A percentile compares a stretch with the other conserved stretches of the same genome.
Conservation (phyloP, 768 basidiomycete genomes). For the Termitomyces sp. region DNA sequence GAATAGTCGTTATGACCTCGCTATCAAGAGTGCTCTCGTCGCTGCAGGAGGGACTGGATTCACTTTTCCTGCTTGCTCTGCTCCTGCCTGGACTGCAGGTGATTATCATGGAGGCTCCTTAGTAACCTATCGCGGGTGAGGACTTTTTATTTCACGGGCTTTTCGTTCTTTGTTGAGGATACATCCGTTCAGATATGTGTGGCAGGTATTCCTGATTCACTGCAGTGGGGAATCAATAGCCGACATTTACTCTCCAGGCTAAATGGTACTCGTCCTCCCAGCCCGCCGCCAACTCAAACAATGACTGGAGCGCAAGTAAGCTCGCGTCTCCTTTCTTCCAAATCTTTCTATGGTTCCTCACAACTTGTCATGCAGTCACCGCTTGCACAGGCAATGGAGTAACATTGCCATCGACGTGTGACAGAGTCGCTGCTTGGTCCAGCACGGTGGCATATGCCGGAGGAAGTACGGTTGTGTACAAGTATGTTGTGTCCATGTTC, state of each 20-base stretch:
- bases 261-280: slow-evolving; percentile 51
- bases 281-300: slow-evolving; percentile 41
- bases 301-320: slow-evolving; percentile 65
- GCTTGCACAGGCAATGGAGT: slow-evolving; percentile 37
- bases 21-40: slow-evolving; percentile 53
- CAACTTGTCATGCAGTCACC: slow-evolving; percentile 34
- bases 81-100: slow-evolving; percentile 46
- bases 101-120: slow-evolving; percentile 45
- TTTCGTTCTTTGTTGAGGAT: not conserved
- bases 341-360: not conserved
- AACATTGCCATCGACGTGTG: slow-evolving; percentile 29
- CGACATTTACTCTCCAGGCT: slow-evolving; percentile 30
- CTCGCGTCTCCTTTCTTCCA: not conserved
- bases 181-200: slow-evolving; percentile 43
- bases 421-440: slow-evolving; percentile 47
- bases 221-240: not conserved
- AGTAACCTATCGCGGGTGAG: slow-evolving; percentile 54
- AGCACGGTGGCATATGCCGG: slow-evolving; percentile 41
- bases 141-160: not conserved
- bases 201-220: slow-evolving; percentile 37
- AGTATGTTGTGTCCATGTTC: slow-evolving; percentile 24
- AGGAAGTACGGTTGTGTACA: slow-evolving; percentile 45
- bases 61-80: slow-evolving; percentile 55
- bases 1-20: slow-evolving; percentile 54
- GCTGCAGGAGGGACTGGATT: slow-evolving; percentile 68